Percentiles rank a stretch among this genome's conserved stretches.
phyloP scores from a whole-genome alignment of 192 early-diverging fungal species.

The Obelidium mucronatum region DNA sequence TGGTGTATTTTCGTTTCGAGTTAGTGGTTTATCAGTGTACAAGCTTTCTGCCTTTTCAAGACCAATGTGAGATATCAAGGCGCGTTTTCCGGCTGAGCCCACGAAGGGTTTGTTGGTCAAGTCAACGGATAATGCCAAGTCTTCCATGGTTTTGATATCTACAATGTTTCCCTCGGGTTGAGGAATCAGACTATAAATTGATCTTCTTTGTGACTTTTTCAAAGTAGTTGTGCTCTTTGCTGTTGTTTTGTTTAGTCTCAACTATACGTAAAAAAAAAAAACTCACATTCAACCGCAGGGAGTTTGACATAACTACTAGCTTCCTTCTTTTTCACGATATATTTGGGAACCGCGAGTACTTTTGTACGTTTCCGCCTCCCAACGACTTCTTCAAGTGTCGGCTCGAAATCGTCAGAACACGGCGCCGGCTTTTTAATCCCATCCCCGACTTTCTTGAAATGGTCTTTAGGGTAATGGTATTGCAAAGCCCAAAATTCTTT shows the following conservation, averaged over 20 bases:
- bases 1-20: not conserved
- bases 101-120: not conserved
- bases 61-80: not conserved
- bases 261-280: no score
- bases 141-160: not conserved
- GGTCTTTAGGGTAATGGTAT: not conserved
- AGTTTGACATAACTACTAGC: not conserved
- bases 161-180: not conserved
- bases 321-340: no score
- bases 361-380: not conserved
- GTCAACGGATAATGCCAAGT: not conserved
- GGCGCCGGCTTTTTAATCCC: slow-evolving; percentile 17
- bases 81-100: slow-evolving; percentile 10
- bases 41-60: not conserved
- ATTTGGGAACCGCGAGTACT: not conserved
- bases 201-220: no score
- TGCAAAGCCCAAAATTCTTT: slow-evolving; percentile 23
- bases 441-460: not conserved
- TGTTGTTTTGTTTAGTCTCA: no score
- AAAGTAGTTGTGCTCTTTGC: no score
- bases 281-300: not conserved
- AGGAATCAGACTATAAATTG: not conserved
- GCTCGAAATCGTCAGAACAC: not conserved
- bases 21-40: not conserved
- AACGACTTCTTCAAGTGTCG: not conserved